A percentile compares a stretch with the other conserved stretches of the same genome.
Evolutionary conservation across 805 yeast genomes (phyloP).

Genomic region (Kodamaea sagamina): DNA sequence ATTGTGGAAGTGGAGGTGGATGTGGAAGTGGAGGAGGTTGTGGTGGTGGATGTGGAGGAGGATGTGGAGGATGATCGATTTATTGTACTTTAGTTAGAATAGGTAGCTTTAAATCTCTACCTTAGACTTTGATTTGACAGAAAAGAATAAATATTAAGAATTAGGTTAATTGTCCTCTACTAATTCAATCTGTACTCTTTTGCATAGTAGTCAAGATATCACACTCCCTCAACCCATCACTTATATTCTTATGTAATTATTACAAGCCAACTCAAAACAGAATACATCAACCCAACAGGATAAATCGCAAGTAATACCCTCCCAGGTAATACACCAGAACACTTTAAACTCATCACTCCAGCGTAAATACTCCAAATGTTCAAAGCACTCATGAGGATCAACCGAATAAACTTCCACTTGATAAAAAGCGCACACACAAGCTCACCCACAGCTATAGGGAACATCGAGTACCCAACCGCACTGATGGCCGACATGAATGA

Average conservation of each 20-base stretch:
- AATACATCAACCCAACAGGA: conserved; percentile 65
- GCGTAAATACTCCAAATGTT: conserved; percentile 67
- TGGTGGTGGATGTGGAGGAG: conserved; percentile 7
- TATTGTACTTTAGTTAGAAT: not conserved
- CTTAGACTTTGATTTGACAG: no score
- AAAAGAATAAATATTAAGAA: no score
- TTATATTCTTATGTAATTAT: conserved; percentile 48
- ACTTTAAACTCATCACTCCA: conserved; percentile 60
- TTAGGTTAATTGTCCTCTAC: no score
- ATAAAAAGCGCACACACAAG: conserved; percentile 48
- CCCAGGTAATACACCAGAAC: conserved; percentile 66
- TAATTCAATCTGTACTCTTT: no score
- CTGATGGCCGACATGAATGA: conserved; percentile 69
- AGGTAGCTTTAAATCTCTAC: no score
- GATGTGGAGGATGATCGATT: not conserved
- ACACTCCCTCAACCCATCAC: no score
- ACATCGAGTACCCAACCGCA: conserved; percentile 69
- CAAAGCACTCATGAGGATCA: conserved; percentile 47
- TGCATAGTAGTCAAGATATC: no score
- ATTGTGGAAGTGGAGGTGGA: not conserved
- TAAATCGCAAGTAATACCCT: conserved; percentile 62
- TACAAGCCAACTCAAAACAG: conserved; percentile 65
- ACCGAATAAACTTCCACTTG: conserved; percentile 50
- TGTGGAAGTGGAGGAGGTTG: conserved; percentile 6
- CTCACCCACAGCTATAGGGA: conserved; percentile 62